Evolutionary conservation across 768 basidiomycete species (phyloP).

Genomic region (Calocera cornea): DNA sequence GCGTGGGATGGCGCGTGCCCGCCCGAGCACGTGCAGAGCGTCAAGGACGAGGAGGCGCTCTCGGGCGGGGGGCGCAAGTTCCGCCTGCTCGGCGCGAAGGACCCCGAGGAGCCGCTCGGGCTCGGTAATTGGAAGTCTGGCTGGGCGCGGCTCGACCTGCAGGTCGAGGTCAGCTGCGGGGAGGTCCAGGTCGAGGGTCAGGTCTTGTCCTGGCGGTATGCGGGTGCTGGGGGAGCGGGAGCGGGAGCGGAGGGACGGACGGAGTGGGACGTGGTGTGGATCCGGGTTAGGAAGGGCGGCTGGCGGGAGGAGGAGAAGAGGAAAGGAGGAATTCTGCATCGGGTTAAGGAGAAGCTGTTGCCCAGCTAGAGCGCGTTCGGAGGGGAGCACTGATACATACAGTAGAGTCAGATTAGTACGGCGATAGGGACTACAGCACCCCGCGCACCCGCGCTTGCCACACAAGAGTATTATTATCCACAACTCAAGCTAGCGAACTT

Average conservation of each 20-base stretch:
- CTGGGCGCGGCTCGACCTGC: background rate
- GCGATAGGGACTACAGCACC: no score
- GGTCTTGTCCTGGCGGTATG: background rate
- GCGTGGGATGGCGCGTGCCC: no score
- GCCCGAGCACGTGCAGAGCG: no score
- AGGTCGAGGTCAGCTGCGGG: background rate
- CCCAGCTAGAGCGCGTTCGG: background rate
- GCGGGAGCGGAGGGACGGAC: no score
- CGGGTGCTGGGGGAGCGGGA: background rate
- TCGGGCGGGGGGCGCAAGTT: slow-evolving; percentile 28
- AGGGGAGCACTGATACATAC: background rate
- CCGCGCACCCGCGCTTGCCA: no score
- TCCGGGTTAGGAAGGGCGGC: background rate
- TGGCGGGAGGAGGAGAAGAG: background rate
- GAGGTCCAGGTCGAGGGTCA: background rate
- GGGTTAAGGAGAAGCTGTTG: background rate
- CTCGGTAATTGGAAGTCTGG: background rate
- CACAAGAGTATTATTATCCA: no score
- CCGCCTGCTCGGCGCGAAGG: background rate
- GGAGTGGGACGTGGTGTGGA: background rate
- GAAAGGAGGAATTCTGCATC: background rate
- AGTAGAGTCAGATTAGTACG: no score
- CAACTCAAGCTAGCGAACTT: no score
- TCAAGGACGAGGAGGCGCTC: no score
- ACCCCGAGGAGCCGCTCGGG: background rate